Evolutionary conservation across 2,329 filamentous ascomycete genomes (phyloP).

Genomic region (Cordyceps cicadae): DNA sequence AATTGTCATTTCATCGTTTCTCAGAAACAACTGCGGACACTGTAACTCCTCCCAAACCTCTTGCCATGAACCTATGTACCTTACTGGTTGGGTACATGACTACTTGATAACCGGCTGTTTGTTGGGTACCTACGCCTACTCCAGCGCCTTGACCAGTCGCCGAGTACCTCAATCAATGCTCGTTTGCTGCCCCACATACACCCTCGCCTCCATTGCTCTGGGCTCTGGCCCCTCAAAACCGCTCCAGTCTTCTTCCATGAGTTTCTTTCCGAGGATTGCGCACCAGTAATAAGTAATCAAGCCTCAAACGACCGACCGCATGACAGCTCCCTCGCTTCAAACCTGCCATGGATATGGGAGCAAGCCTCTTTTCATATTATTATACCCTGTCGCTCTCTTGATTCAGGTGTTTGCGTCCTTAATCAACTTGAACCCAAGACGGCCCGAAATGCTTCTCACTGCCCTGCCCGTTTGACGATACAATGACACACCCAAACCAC

Average conservation of each 20-base stretch:
- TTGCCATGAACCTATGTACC: neutral
- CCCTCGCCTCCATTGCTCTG: neutral
- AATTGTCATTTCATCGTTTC: neutral
- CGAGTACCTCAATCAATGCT: neutral
- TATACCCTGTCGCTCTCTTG: neutral
- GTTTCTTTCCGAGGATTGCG: neutral
- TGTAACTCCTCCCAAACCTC: neutral
- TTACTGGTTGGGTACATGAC: too few species aligned
- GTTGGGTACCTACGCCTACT: too few species aligned
- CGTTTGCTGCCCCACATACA: neutral
- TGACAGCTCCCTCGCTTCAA: neutral
- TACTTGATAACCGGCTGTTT: too few species aligned
- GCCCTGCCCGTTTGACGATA: neutral
- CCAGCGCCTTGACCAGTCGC: neutral
- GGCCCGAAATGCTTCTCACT: neutral
- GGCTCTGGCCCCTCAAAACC: neutral
- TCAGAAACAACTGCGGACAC: neutral
- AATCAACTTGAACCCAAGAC: neutral
- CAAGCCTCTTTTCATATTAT: neutral
- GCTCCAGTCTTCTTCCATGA: neutral
- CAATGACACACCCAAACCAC: neutral
- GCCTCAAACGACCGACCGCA: neutral
- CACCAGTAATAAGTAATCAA: neutral
- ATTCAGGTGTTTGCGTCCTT: neutral
- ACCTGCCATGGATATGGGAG: neutral